Conservation (phyloP, 768 basidiomycete species). For the Tricholoma hemisulphureum region DNA sequence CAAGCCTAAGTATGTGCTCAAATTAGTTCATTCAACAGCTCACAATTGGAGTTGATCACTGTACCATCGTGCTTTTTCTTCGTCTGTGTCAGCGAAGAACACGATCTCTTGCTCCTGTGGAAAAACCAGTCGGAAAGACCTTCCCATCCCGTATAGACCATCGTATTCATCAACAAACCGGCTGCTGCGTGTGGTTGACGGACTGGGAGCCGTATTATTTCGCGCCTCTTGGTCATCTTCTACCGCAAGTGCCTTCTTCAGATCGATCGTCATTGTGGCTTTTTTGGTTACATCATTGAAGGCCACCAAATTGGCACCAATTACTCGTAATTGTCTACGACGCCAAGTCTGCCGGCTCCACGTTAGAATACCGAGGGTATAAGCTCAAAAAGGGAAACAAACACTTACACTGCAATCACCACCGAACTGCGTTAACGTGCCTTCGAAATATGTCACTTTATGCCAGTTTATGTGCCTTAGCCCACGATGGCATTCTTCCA, state of each 20-base stretch:
- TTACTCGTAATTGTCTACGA: conserved; percentile 78
- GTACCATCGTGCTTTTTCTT: conserved; percentile 85
- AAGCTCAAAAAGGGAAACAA: background rate
- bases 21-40: background rate
- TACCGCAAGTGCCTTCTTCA: conserved; percentile 76
- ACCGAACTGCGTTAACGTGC: conserved; percentile 87
- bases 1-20: conserved; percentile 56
- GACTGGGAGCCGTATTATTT: conserved; percentile 40
- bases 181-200: conserved; percentile 35
- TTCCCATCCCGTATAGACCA: conserved; percentile 66
- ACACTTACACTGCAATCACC: conserved; percentile 84
- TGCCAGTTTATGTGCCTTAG: conserved; percentile 91
- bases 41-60: conserved; percentile 20
- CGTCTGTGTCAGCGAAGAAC: conserved; percentile 90
- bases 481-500: conserved; percentile 90
- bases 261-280: conserved; percentile 84
- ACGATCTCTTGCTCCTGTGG: conserved; percentile 72
- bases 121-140: conserved; percentile 85
- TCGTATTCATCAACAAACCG: conserved; percentile 58
- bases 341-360: conserved; percentile 62
- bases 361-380: conserved; percentile 6
- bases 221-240: conserved; percentile 71
- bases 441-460: conserved; percentile 91
- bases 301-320: conserved; percentile 83
- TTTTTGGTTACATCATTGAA: conserved; percentile 94